Conservation (phyloP, 192 early-diverging fungal genomes). For the Powellomyces hirtus region DNA sequence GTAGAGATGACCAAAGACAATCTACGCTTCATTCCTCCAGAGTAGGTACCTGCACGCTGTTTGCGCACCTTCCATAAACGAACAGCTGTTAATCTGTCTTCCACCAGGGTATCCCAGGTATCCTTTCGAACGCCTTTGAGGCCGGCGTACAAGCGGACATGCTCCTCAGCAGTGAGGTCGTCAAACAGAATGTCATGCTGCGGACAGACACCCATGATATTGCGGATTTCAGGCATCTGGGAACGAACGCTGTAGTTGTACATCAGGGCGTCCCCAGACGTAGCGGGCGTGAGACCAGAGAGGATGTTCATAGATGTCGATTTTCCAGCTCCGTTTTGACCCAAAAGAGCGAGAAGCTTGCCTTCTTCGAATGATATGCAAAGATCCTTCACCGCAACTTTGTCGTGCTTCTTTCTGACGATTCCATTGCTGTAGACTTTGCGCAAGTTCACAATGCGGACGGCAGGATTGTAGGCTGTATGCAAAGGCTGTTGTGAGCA, state of each 20-base stretch:
- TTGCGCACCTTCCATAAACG: constrained; percentile 64
- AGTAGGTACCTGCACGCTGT: constrained; percentile 63
- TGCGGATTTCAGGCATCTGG: constrained; percentile 65
- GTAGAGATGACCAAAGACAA: constrained; percentile 70
- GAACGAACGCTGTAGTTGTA: constrained; percentile 55
- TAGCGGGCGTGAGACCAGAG: constrained; percentile 68
- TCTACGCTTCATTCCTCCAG: constrained; percentile 72
- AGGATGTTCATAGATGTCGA: constrained; percentile 75
- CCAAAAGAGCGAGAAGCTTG: constrained; percentile 60
- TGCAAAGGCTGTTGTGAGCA: too few relatives aligned
- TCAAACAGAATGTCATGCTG: constrained; percentile 66
- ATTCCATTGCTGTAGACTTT: constrained; percentile 39
- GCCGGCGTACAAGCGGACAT: constrained; percentile 70
- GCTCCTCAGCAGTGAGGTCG: constrained; percentile 71
- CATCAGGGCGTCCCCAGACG: constrained; percentile 65
- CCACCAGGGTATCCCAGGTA: constrained; percentile 47
- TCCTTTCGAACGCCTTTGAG: constrained; percentile 66
- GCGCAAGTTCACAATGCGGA: constrained; percentile 50
- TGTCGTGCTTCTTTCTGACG: constrained; percentile 30
- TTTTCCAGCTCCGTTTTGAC: constrained; percentile 79
- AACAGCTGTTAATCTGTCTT: constrained; percentile 69
- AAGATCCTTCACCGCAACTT: constrained; percentile 41
- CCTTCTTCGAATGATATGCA: constrained; percentile 43
- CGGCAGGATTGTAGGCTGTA: constrained; percentile 15
- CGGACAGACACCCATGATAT: constrained; percentile 76